Evolutionary conservation across 2,329 filamentous ascomycete genomes (phyloP).

Genomic region (Westerdykella ornata): DNA sequence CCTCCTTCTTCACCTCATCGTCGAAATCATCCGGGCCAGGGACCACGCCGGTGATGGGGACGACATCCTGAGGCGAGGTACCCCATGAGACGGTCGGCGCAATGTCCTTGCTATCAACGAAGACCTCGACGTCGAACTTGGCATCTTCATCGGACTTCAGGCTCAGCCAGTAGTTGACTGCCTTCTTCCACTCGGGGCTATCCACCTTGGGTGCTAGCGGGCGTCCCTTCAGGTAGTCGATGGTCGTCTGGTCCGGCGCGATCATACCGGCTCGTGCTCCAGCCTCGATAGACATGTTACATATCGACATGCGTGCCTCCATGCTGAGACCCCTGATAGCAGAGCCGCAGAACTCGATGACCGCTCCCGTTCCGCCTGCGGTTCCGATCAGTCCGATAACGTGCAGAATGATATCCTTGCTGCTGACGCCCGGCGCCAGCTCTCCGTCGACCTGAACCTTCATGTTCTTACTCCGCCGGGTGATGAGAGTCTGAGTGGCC

Average conservation of each 20-base stretch:
- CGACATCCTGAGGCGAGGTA: constrained; percentile 89
- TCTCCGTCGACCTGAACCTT: constrained; percentile 90
- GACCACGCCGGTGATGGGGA: constrained; percentile 88
- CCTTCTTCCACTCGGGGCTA: constrained; percentile 83
- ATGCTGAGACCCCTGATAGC: constrained; percentile 85
- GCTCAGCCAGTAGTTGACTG: constrained; percentile 78
- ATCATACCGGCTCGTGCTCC: constrained; percentile 96
- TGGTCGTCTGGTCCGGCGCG: constrained; percentile 87
- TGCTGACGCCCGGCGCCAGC: constrained; percentile 83
- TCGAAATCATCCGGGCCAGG: constrained; percentile 83
- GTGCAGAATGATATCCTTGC: constrained; percentile 90
- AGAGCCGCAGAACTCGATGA: constrained; percentile 96
- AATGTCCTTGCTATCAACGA: constrained; percentile 89
- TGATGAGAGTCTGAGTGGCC: constrained; percentile 91
- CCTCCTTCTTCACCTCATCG: constrained; percentile 70
- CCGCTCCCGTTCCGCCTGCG: constrained; percentile 85
- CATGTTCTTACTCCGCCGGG: constrained; percentile 97
- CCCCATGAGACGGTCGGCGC: constrained; percentile 93
- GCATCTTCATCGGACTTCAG: constrained; percentile 81
- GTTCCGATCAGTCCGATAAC: constrained; percentile 92
- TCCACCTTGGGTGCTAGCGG: constrained; percentile 81
- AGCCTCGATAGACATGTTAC: constrained; percentile 98
- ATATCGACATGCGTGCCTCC: constrained; percentile 98
- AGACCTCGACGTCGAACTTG: constrained; percentile 82
- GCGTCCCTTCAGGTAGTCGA: constrained; percentile 87